Percentiles rank a stretch among this genome's conserved stretches.
Conservation (phyloP, 179 eudicot species). For the Vitellaria paradoxa region DNA sequence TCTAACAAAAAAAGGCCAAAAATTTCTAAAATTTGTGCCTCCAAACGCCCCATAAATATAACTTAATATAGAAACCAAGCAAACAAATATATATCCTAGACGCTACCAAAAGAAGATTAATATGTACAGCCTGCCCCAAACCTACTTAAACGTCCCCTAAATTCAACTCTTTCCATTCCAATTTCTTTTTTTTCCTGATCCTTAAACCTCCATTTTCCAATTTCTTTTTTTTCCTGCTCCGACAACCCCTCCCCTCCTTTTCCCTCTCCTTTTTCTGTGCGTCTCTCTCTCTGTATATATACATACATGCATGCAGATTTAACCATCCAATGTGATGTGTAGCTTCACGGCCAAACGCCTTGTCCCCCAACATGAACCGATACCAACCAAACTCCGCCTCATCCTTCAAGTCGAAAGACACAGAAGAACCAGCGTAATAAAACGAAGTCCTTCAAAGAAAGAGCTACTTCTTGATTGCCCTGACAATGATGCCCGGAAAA, state of each 20-base stretch:
- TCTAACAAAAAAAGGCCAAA: too few relatives aligned
- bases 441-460: conserved; percentile 17
- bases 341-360: conserved; percentile 20
- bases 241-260: not conserved
- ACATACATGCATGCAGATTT: not conserved
- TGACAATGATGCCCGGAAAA: not conserved
- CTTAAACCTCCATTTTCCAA: not conserved
- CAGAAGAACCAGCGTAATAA: not conserved
- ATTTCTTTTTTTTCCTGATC: not conserved
- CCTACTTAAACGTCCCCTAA: not conserved
- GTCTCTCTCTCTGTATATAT: too few relatives aligned
- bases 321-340: conserved; percentile 29
- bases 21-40: too few relatives aligned
- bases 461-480: conserved; percentile 14
- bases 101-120: not conserved
- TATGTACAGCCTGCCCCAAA: not conserved
- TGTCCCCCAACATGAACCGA: not conserved
- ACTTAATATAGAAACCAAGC: not conserved
- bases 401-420: conserved; percentile 19
- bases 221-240: too few relatives aligned
- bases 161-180: not conserved
- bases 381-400: conserved; percentile 21
- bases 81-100: not conserved
- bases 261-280: not conserved
- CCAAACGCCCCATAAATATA: too few relatives aligned